Evolutionary conservation across 1,139 yeast species (phyloP).

Genomic region (Sugiyamaella paludigena): DNA sequence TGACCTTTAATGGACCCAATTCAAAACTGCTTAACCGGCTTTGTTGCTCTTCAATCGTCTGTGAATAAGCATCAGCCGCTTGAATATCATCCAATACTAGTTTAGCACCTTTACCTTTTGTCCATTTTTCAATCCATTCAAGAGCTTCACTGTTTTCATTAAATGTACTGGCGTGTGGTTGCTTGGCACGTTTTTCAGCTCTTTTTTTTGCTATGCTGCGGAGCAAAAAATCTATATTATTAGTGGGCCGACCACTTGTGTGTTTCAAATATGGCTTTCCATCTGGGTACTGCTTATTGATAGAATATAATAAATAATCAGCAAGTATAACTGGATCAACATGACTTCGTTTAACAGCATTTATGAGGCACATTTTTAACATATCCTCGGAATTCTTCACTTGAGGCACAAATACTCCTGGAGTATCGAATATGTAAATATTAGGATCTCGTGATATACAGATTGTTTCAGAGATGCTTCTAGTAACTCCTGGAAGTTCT

Average conservation of each 20-base stretch:
- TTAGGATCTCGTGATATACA: constrained; percentile 61
- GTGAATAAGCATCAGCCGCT: constrained; percentile 22
- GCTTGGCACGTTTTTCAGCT: constrained; percentile 28
- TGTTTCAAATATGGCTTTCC: constrained; percentile 41
- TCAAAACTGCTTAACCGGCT: constrained; percentile 26
- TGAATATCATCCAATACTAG: constrained; percentile 40
- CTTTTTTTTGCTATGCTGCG: constrained; percentile 47
- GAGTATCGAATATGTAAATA: constrained; percentile 79
- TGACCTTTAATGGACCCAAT: constrained; percentile 20
- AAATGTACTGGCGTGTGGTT: constrained; percentile 29
- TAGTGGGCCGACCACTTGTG: constrained; percentile 63
- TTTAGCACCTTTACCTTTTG: constrained; percentile 52
- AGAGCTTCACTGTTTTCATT: constrained; percentile 65
- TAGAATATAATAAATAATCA: constrained; percentile 71
- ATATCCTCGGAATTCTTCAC: constrained; percentile 66
- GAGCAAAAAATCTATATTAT: constrained; percentile 63
- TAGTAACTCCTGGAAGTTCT: constrained; percentile 87
- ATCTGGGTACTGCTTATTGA: constrained; percentile 48
- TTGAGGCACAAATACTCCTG: constrained; percentile 85
- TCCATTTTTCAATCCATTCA: constrained; percentile 67
- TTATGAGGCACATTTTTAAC: constrained; percentile 71
- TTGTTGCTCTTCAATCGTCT: constrained; percentile 26
- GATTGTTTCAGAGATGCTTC: constrained; percentile 74
- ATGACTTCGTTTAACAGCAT: constrained; percentile 67
- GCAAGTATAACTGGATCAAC: constrained; percentile 86